Evolutionary conservation across 805 yeast genomes (phyloP).

Genomic region (Blastobotrys muscicola): DNA sequence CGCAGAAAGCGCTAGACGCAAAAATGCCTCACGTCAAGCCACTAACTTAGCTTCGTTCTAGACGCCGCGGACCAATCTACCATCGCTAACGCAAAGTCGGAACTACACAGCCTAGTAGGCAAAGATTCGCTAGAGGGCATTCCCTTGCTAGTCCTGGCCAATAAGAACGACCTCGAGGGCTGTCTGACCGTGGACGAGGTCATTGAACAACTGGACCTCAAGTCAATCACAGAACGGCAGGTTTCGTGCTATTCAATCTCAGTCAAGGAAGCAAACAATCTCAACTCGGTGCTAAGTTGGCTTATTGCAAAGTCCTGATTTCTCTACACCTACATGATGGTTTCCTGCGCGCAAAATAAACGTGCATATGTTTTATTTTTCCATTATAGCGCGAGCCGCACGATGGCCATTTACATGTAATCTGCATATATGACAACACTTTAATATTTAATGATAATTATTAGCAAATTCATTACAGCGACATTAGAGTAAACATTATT

Average conservation of each 20-base stretch:
- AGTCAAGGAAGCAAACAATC: slow-evolving; percentile 27
- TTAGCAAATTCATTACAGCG: too few relatives aligned
- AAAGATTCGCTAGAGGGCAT: slow-evolving; percentile 25
- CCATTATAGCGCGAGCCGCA: too few relatives aligned
- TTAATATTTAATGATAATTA: too few relatives aligned
- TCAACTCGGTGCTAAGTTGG: slow-evolving; percentile 29
- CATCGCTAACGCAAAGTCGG: slow-evolving; percentile 24
- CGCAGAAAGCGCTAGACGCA: not conserved
- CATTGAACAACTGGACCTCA: slow-evolving; percentile 25
- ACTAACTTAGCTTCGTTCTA: slow-evolving; percentile 22
- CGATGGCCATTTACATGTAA: too few relatives aligned
- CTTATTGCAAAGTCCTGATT: slow-evolving; percentile 19
- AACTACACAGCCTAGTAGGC: slow-evolving; percentile 24
- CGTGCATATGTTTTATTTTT: not conserved
- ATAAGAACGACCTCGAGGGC: slow-evolving; percentile 27
- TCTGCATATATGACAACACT: too few relatives aligned
- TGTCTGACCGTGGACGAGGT: slow-evolving; percentile 26
- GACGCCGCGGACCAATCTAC: slow-evolving; percentile 29
- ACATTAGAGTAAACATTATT: too few relatives aligned
- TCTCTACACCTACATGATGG: not conserved
- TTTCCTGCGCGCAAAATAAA: not conserved
- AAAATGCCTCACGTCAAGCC: not conserved
- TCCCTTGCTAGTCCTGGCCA: slow-evolving; percentile 29
- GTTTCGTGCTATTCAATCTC: slow-evolving; percentile 30
- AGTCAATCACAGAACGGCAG: slow-evolving; percentile 24